Evolutionary conservation across 2,329 filamentous ascomycete species (phyloP), one percentile per base, ranked within the genome.

Genomic region (Fusarium xylarioides): DNA sequence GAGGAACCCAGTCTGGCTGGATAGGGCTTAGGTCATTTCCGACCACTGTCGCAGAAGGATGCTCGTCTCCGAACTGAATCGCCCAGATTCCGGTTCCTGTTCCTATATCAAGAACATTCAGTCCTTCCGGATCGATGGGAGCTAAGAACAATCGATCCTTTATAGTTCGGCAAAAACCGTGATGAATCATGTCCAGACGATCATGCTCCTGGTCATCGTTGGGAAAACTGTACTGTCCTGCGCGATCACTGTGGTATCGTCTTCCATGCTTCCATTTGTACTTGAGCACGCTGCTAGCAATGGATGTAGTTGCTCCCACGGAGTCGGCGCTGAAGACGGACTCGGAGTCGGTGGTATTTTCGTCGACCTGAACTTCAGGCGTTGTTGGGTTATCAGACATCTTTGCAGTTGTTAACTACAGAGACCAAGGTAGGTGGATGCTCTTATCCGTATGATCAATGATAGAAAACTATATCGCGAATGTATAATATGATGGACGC

Each of bases 31-130:
- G 73, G 43, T 85, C 82, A 28, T 81, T 81, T 44, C 83, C 83
- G 0, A 82, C 58, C 1, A 85, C 78, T n/a, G 79, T 75, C 23
- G 83, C 79, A 19, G 76, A 73, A 18, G 82, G 83, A 38, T 79
- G 78, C 4, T 72, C 63, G 66, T 84, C 83, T 16, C 80, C 83
- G 67, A 84, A 77, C 40, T 83, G 79, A 28, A 89, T 85, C 0
- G 87, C 84, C 86, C 87, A 89, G 1, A 76, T 76, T 47, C 83
- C 83, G 0, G 85, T 86, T 2, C 85, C 85, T 1, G 85, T 86
- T 16, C 85, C 85, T 2, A 86, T 75, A 23, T 86, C 84, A 15
- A 86, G 75, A 21, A 86, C 80, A 18, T 69, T 84, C 78, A n/a
- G 83, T 77, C 68, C 79, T 70, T 82, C 75, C 0, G 80, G 80